A percentile compares a stretch with the other conserved stretches of the same genome.
Evolutionary conservation across 148 eudicot species (phyloP).

Genomic region (Beta vulgaris): DNA sequence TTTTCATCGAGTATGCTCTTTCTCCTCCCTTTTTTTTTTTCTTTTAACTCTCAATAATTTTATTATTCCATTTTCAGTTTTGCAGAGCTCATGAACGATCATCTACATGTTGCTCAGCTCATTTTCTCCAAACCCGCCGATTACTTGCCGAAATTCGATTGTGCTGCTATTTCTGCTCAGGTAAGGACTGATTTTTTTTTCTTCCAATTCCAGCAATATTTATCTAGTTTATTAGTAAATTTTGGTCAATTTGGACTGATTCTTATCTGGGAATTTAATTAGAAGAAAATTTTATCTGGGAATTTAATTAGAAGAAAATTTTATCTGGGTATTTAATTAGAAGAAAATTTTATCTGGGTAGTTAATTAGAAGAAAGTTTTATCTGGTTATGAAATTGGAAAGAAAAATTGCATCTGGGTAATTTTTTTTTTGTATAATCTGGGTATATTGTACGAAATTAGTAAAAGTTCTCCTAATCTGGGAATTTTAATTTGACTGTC

Average conservation of each 20-base stretch:
- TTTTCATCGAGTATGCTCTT: conserved; percentile 59
- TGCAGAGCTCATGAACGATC: conserved; percentile 67
- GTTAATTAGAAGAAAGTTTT: no score
- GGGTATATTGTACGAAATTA: no score
- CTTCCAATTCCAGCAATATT: not conserved
- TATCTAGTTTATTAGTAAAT: not conserved
- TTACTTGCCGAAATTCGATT: conserved; percentile 56
- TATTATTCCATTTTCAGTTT: conserved; percentile 40
- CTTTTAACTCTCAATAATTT: not conserved
- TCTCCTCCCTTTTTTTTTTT: not conserved
- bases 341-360: not conserved
- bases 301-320: not conserved
- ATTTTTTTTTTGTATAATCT: no score
- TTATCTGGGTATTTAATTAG: not conserved
- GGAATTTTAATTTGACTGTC: conserved; percentile 12
- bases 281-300: not conserved
- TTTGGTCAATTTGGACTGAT: not conserved
- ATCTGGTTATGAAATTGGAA: not conserved
- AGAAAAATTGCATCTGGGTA: conserved; percentile 1
- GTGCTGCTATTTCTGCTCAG: conserved; percentile 74
- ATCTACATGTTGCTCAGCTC: conserved; percentile 47
- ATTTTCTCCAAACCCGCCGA: conserved; percentile 50
- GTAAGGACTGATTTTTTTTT: conserved; percentile 20
- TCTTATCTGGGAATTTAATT: not conserved
- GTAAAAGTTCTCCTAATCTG: not conserved